phyloP scores from a whole-genome alignment of 1,139 yeast species.

The Zygoascus sp. region DNA sequence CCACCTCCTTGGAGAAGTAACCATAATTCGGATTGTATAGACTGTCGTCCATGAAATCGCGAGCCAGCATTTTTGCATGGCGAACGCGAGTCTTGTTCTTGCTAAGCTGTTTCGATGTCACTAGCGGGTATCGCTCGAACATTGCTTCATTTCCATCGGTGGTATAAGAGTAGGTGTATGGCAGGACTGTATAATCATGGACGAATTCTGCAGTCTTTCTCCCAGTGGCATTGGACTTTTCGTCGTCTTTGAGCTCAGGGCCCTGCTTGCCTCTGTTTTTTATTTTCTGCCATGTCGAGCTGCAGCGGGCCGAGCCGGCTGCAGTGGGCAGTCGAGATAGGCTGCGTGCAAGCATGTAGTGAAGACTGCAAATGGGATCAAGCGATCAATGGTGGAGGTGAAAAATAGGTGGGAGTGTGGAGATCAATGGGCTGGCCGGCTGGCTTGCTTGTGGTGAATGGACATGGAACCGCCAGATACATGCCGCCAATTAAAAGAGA shows the following conservation, averaged over 20 bases:
- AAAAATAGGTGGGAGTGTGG: no score
- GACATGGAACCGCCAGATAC: no score
- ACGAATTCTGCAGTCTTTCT: background rate
- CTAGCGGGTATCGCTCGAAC: slow-evolving; percentile 45
- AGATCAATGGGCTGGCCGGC: no score
- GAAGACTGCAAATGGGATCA: no score
- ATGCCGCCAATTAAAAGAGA: no score
- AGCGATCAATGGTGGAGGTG: no score
- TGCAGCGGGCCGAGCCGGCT: slow-evolving; percentile 2
- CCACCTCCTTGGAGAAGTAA: slow-evolving; percentile 72
- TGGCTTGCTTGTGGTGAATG: no score
- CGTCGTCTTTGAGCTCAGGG: background rate
- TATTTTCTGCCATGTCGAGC: slow-evolving; percentile 17
- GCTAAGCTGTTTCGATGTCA: slow-evolving; percentile 47
- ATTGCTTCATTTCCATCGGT: slow-evolving; percentile 31
- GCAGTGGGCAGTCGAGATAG: background rate
- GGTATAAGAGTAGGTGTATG: slow-evolving; percentile 26
- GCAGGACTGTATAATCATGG: slow-evolving; percentile 25
- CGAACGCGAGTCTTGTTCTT: slow-evolving; percentile 51
- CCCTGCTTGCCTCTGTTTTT: slow-evolving; percentile 8
- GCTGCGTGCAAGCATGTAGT: background rate
- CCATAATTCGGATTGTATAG: slow-evolving; percentile 79
- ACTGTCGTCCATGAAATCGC: slow-evolving; percentile 83
- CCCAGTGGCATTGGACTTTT: background rate
- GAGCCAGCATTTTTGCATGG: slow-evolving; percentile 60